Evolutionary conservation across 164 flowering plant species (phyloP).

Genomic region (Piper longum): DNA sequence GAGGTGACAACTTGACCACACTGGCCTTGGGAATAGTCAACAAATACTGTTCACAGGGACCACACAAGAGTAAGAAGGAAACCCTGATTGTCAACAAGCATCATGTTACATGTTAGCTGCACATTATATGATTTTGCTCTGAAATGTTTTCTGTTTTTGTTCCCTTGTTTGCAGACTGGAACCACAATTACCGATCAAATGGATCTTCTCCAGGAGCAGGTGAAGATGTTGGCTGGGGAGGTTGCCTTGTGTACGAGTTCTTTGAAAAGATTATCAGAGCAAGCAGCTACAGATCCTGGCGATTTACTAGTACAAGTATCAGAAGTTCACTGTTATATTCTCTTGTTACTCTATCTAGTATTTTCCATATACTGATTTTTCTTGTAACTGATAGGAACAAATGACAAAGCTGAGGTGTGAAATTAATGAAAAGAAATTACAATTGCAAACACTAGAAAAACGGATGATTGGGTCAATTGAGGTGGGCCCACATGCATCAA

Average conservation of each 20-base stretch:
- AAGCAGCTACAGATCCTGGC: conserved; percentile 48
- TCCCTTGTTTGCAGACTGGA: conserved; percentile 38
- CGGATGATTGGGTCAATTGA: conserved; percentile 60
- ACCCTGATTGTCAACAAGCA: no score
- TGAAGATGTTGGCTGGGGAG: conserved; percentile 76
- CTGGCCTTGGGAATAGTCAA: no score
- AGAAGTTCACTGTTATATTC: neutral
- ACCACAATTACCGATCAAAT: conserved; percentile 63
- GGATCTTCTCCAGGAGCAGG: conserved; percentile 78
- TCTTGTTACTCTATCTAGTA: neutral
- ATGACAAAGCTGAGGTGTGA: conserved; percentile 52
- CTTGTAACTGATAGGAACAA: conserved; percentile 30
- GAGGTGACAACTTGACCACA: no score
- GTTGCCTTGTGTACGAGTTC: conserved; percentile 70
- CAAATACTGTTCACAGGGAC: no score
- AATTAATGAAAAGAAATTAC: conserved; percentile 62
- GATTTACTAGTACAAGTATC: conserved; percentile 38
- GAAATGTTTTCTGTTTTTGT: neutral
- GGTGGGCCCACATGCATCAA: conserved; percentile 24
- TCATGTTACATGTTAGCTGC: no score
- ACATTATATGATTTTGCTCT: neutral
- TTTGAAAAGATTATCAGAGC: conserved; percentile 61
- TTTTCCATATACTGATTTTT: conserved; percentile 1
- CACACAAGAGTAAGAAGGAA: no score
- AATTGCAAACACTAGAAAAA: conserved; percentile 55